Evolutionary conservation across 176 grass and related monocot genomes (phyloP), one percentile per base, ranked within the genome.

Genomic region (Aegilops tauschii): DNA sequence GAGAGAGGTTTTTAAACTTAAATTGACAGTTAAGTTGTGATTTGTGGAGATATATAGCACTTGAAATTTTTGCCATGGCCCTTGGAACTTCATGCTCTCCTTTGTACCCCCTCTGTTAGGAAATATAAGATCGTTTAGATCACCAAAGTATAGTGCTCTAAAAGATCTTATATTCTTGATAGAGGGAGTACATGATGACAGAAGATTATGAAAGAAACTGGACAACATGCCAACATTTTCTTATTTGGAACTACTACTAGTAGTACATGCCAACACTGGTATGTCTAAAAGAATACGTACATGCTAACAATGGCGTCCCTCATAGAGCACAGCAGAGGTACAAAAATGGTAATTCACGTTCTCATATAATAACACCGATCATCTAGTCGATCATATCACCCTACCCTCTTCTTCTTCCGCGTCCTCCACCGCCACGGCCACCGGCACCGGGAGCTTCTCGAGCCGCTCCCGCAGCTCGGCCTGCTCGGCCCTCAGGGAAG

Each of bases 391-490:
- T 52, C 76, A 76, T 87, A 49, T 56, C 69, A 40, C 68, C 68
- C 32, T 25, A 25, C 23, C 23, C 23, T 25, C 23, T 25, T 25
- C 42, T 70, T 95, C 80, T 82, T 17, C 44, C 6, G 64, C 78
- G 35, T 35, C 68, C 79, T 86, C 56, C 87, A 82, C 72, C 14
- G 72, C 23, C 17, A 30, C 65, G 0, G 3, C 65, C 90, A 78
- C 72, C 27, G 73, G 13, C 10, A 76, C 66, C 0, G 83, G 77
- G 66, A 89, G 91, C 58, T 89, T 62, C 75, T 95, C 86, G n/a
- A 98, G 90, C 61, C 80, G 88, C 90, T 90, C 79, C 82, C 78
- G 70, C 52, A 98, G 85, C 44, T 89, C 79, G 49, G 40, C 56
- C 39, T 30, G 82, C 56, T 95, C 86, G 31, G 85, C 81, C 85